Conservation (phyloP, 2,329 filamentous ascomycete genomes). For the Fonsecaea monophora region DNA sequence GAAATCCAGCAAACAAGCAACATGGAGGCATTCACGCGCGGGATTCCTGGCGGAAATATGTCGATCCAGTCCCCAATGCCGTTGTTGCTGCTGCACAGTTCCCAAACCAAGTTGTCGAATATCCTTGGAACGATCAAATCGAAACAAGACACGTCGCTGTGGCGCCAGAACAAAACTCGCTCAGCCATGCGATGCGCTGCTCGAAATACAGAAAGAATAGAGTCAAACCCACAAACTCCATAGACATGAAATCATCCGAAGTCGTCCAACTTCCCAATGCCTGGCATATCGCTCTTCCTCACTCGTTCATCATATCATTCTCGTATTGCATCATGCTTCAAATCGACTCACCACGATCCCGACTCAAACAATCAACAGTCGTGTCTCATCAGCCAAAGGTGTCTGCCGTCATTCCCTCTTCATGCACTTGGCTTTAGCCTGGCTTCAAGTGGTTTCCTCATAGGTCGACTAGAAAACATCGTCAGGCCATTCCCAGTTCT, state of each 20-base stretch:
- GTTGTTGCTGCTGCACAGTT: background rate
- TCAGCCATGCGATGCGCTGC: background rate
- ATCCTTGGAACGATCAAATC: background rate
- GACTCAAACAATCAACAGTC: background rate
- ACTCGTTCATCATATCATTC: background rate
- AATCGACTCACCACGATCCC: background rate
- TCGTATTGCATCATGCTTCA: constrained; percentile 1
- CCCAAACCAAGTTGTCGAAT: background rate
- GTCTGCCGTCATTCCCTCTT: background rate
- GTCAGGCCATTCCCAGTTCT: constrained; percentile 40
- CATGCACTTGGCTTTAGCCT: background rate
- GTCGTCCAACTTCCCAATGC: background rate
- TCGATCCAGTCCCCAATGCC: background rate
- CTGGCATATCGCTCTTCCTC: background rate
- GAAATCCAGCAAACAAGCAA: background rate
- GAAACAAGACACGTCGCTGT: background rate
- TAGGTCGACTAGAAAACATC: constrained; percentile 37
- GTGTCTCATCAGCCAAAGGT: background rate
- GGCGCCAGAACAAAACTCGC: background rate
- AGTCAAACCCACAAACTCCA: background rate
- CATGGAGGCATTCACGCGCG: background rate
- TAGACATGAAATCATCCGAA: background rate
- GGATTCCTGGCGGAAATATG: background rate
- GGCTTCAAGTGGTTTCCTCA: background rate
- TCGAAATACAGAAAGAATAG: background rate